Evolutionary conservation across 257 asterid genomes (phyloP).

Genomic region (Osmanthus fragrans): DNA sequence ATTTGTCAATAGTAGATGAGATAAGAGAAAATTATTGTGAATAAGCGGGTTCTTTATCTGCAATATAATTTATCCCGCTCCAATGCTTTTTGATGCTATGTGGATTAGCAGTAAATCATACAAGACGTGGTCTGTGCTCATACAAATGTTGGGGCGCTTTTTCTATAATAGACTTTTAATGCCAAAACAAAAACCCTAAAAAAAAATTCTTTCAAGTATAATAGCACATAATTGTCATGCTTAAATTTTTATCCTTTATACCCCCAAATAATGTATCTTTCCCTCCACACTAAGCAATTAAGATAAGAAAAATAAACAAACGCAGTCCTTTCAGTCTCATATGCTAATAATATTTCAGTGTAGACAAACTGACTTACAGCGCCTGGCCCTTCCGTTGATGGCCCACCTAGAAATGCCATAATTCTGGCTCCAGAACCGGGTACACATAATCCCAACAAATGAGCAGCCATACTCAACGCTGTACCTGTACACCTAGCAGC

Average conservation of each 20-base stretch:
- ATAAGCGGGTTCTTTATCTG: not conserved
- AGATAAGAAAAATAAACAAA: conserved; percentile 6
- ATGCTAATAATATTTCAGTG: not conserved
- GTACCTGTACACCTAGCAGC: conserved; percentile 93
- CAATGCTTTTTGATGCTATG: conserved; percentile 11
- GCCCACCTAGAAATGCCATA: conserved; percentile 94
- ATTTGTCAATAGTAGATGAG: not conserved
- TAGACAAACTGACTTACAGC: conserved; percentile 53
- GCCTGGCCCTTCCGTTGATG: conserved; percentile 95
- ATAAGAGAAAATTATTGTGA: not conserved
- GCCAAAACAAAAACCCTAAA: not conserved
- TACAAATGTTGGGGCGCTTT: conserved; percentile 1
- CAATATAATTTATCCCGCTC: not conserved
- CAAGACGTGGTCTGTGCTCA: not conserved
- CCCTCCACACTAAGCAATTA: not conserved
- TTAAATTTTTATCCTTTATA: not conserved
- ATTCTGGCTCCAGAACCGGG: conserved; percentile 98
- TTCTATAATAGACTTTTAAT: not conserved
- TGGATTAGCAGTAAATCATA: not conserved
- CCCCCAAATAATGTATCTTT: conserved; percentile 5
- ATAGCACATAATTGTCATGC: conserved; percentile 11
- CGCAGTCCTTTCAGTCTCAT: not conserved
- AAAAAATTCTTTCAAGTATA: not conserved
- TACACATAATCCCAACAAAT: conserved; percentile 88
- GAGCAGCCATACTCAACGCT: conserved; percentile 92